A percentile compares a stretch with the other conserved stretches of the same genome.
Evolutionary conservation across 2,329 filamentous ascomycete species (phyloP).

Genomic region (Paraconiothyrium sp.): DNA sequence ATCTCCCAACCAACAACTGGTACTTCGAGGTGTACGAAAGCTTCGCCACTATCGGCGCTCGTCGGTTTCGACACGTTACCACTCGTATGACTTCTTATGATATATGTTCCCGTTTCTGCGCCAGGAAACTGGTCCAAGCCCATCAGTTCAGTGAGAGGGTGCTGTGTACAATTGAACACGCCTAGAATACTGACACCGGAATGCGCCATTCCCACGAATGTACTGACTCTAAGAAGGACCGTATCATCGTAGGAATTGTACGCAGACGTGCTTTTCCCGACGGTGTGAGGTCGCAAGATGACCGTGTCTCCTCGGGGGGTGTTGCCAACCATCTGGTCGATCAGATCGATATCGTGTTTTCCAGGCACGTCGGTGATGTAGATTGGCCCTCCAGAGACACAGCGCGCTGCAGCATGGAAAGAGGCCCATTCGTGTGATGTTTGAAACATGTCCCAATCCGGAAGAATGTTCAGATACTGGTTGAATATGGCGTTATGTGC

Average conservation of each 20-base stretch:
- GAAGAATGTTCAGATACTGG: slow-evolving; percentile 84
- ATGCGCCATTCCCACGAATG: slow-evolving; percentile 74
- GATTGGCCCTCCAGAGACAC: slow-evolving; percentile 88
- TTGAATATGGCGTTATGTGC: slow-evolving; percentile 87
- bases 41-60: slow-evolving; percentile 54
- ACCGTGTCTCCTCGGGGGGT: slow-evolving; percentile 78
- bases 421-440: slow-evolving; percentile 74
- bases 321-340: slow-evolving; percentile 81
- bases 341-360: slow-evolving; percentile 77
- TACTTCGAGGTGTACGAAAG: slow-evolving; percentile 70
- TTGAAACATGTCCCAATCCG: slow-evolving; percentile 84
- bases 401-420: slow-evolving; percentile 90
- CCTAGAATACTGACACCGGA: slow-evolving; percentile 82
- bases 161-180: slow-evolving; percentile 80
- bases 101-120: slow-evolving; percentile 67
- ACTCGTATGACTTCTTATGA: slow-evolving; percentile 76
- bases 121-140: slow-evolving; percentile 78
- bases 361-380: slow-evolving; percentile 94
- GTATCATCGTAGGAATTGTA: slow-evolving; percentile 81
- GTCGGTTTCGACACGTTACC: slow-evolving; percentile 69
- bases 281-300: slow-evolving; percentile 78
- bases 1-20: slow-evolving; percentile 79
- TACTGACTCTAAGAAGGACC: slow-evolving; percentile 77
- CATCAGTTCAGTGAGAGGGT: slow-evolving; percentile 73
- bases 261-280: slow-evolving; percentile 76